Conservation (phyloP, 768 basidiomycete species). For the Leccinum boreale region DNA sequence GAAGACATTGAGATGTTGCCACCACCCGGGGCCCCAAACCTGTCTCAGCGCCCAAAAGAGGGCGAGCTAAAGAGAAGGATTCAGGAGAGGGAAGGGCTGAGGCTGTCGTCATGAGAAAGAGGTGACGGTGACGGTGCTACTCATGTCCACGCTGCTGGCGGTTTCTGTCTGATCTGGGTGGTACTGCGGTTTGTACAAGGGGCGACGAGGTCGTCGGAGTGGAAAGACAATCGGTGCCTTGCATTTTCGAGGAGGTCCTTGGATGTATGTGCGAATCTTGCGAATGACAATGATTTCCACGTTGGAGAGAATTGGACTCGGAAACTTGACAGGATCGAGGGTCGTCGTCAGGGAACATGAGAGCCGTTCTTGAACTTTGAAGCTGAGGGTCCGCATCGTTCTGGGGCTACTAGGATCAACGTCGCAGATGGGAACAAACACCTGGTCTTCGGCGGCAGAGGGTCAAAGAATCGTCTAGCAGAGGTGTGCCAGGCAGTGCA, state of each 20-base stretch:
- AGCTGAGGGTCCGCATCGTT: not conserved
- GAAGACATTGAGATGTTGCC: not conserved
- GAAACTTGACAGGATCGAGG: too few relatives aligned
- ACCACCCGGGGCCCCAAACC: not conserved
- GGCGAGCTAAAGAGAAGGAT: conserved; percentile 13
- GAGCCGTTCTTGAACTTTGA: not conserved
- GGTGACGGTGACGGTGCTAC: not conserved
- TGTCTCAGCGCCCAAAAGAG: conserved; percentile 12
- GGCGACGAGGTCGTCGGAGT: not conserved
- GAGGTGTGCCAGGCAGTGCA: not conserved
- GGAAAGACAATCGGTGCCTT: not conserved
- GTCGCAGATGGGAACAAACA: not conserved
- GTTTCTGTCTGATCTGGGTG: not conserved
- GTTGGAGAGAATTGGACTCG: not conserved
- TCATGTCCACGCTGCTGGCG: not conserved
- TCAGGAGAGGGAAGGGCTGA: not conserved
- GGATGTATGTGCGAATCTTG: conserved; percentile 4
- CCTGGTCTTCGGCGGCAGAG: not conserved
- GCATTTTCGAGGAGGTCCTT: not conserved
- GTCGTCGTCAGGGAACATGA: too few relatives aligned
- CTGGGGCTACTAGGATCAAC: not conserved
- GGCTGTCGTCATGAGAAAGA: not conserved
- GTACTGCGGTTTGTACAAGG: not conserved
- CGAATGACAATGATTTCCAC: not conserved
- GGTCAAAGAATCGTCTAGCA: not conserved